phyloP scores from a whole-genome alignment of 2,329 filamentous ascomycete genomes.

The Talaromyces pinophilus region DNA sequence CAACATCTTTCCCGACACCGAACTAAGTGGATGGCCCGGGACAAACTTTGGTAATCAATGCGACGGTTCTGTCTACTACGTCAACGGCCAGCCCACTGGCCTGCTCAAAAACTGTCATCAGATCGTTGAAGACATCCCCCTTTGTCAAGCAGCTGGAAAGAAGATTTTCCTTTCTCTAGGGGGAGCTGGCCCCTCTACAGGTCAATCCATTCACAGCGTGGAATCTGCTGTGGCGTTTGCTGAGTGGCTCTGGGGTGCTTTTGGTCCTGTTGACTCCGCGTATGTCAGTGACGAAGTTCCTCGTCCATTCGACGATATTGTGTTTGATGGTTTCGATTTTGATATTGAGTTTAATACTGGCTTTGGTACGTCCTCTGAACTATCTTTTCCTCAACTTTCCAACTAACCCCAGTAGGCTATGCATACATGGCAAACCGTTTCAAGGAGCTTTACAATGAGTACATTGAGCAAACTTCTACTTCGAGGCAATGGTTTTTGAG shows the following conservation, averaged over 20 bases:
- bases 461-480: conserved; percentile 29
- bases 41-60: conserved; percentile 62
- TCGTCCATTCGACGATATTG: conserved; percentile 52
- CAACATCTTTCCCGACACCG: conserved; percentile 54
- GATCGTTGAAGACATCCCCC: conserved; percentile 48
- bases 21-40: conserved; percentile 50
- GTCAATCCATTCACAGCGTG: conserved; percentile 47
- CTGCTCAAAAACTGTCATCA: conserved; percentile 49
- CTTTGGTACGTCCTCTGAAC: conserved; percentile 42
- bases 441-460: conserved; percentile 42
- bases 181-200: conserved; percentile 40
- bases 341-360: conserved; percentile 54
- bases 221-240: conserved; percentile 50
- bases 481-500: conserved; percentile 51
- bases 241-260: conserved; percentile 53
- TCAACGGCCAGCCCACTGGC: conserved; percentile 40
- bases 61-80: conserved; percentile 41
- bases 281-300: conserved; percentile 40
- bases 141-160: conserved; percentile 47
- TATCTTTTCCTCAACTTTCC: neutral
- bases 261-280: conserved; percentile 44
- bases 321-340: conserved; percentile 57
- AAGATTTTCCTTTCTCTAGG: conserved; percentile 52
- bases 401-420: conserved; percentile 40
- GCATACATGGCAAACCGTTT: conserved; percentile 52